Base-by-base conservation (phyloP, 2,329 filamentous ascomycete species). In the Fusarium drepaniforme region DNA sequence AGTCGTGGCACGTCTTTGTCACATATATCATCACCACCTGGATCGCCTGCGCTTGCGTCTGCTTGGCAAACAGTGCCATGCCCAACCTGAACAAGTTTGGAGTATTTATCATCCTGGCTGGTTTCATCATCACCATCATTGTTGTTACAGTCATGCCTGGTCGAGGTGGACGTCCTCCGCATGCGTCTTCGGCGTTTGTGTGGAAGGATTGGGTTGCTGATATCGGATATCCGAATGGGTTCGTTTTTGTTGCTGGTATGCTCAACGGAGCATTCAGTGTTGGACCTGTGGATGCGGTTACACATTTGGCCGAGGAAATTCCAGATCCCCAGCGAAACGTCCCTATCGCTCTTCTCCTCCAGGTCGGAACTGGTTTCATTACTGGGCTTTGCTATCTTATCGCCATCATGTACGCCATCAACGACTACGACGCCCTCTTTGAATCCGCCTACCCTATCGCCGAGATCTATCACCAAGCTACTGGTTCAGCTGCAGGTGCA, bases 191-290 rank as follows among this genome's bases (percentile, higher is more conserved):
- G 4, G 71, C 79, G 0, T 84, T 84, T 69, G 84, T 86, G 8
- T 86, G 84, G 85, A 77, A 60, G 3, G 79, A 84, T 13, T 86
- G 84, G 84, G 74, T 75, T 13, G 82, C 83, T 25, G 74, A 81
- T 38, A 82, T 84, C 53, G 85, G 85, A 18, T 86, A 85, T 53
- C 80, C 82, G 0, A 74, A 84, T 37, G 84, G 84, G 0, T 84
- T 86, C 66, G 84, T 86, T 3, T 86, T 86, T 58, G 77, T 83
- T 5, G 78, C 80, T 0, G 84, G 84, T 2, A 85, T 85, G 84
- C 80, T 85, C n/a, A 94, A 94, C 76, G 92, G 91, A 13, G 92
- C 92, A 4, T 94, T 90, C 79, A 89, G 90, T 53, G 89, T 94
- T 13, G 93, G 92, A 8, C 89, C 90, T 1, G 89, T 91, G 0